Evolutionary conservation across 345 rosid species (phyloP), one percentile per base, ranked within the genome.

Genomic region (Conringia planisiliqua): DNA sequence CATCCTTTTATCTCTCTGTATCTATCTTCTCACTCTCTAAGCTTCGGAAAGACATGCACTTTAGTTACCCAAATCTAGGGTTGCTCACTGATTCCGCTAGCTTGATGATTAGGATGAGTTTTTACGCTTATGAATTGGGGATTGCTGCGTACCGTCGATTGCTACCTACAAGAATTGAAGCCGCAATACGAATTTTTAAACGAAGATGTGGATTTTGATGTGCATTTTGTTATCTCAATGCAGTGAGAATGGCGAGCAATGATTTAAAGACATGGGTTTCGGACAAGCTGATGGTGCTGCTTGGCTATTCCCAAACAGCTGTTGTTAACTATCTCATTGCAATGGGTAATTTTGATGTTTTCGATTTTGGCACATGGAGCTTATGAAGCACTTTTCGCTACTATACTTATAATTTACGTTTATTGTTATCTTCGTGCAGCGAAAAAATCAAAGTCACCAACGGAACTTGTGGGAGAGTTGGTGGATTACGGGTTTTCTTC

Each of bases 191-290:
- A 24, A 48, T 13, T 33, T 13, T 5, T 1, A 12, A 7, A 70
- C 14, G 10, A 7, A 20, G 11, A 26, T 12, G 10, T 52, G 1
- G 55, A 9, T 9, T 22, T 47, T 11, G 59, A 61, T 51, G 24
- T 55, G 6, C 24, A 14, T 60, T 59, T 65, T 26, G 39, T 30
- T 59, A 11, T 77, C 11, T 0, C 18, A 26, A 46, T 74, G 69
- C 77, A 82, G 90, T 54, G 56, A 61, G 73, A 60, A 93, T 89
- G 97, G 92, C 73, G 48, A 81, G 80, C 54, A 77, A 67, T 65
- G 68, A 76, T 73, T 79, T 95, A 63, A 92, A 85, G 84, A 83
- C 81, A 3, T 95, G 96, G 97, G 88, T 95, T 7, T 95, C 99
- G 1, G 97, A 95, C 46, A 89, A 80, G 81, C 76, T 95, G 73